Conservation (phyloP, 305 asterid genomes). For the Fraxinus angustifolia region DNA sequence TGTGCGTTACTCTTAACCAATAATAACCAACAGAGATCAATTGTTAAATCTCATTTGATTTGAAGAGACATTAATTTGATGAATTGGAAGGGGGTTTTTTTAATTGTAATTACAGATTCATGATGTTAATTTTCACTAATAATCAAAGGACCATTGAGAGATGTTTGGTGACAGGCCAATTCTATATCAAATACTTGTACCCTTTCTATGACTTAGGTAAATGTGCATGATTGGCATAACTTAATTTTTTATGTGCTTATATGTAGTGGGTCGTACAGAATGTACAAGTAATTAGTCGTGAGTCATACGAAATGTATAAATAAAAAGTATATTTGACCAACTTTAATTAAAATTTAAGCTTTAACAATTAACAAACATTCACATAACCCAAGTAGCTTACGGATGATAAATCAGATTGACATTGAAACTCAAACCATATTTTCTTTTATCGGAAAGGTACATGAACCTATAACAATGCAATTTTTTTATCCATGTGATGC, state of each 20-base stretch:
- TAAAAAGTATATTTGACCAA: background rate
- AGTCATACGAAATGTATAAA: background rate
- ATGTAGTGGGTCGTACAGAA: background rate
- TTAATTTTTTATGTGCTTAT: background rate
- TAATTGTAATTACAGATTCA: background rate
- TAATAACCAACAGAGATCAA: background rate
- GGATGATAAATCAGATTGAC: background rate
- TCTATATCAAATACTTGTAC: background rate
- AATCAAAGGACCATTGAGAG: background rate
- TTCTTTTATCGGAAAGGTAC: background rate
- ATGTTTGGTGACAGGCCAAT: background rate
- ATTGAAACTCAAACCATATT: background rate
- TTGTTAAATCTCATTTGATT: background rate
- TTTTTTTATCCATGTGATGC: background rate
- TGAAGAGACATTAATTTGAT: background rate
- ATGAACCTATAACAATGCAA: background rate
- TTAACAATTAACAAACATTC: background rate
- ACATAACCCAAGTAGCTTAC: background rate
- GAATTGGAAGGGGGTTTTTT: background rate
- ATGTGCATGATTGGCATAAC: background rate
- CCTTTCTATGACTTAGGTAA: background rate
- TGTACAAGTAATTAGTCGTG: background rate
- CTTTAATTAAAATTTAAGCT: background rate
- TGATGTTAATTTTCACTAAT: background rate
- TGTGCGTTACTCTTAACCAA: background rate